Base-by-base conservation (phyloP, 2,329 filamentous ascomycete species). In the Rutstroemia sp. region DNA sequence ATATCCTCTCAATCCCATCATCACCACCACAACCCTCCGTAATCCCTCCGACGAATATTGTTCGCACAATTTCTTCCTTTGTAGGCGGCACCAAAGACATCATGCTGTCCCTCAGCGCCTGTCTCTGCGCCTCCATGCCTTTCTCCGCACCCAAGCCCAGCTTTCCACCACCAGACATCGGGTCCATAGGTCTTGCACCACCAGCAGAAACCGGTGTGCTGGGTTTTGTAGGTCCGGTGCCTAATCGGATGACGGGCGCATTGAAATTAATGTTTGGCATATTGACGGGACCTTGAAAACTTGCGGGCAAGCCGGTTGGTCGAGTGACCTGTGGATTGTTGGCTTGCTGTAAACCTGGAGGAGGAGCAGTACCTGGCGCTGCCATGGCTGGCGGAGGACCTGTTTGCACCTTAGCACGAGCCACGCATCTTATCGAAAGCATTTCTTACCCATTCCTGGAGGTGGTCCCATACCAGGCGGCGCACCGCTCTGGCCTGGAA, bases 181-280 rank as follows among this genome's bases (percentile, higher is more conserved):
- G 71, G 51, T 72, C 69, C 41, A 72, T 56, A 18, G 16, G 71
- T 59, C 71, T 71, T 52, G 82, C 78, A 38, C 68, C 67, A 47
- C 68, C 65, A 38, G 72, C 71, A 61, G 73, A 68, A 18, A 61
- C 50, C 2, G 67, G 65, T 21, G 65, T 65, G n/a, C 72, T 70
- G 25, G 85, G 77, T 67, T 90, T 90, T n/a, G 80, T 73, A 2
- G 83, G 81, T 4, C 86, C 81, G 1, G 91, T 92, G 44, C 92
- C 94, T 47, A 99, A 81, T 55, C 94, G 88, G 69, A 99, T 97
- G 59, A 97, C 91, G 56, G 92, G 92, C 38, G 94, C 94, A 68
- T 89, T 95, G 77, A 97, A 96, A 76, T 99, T 96, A 77, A 99
- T 96, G 71, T 95, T 95, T 52, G 92, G 91, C 80, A 96, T 89